Evolutionary conservation across 1,139 yeast species (phyloP).

Genomic region (Saccharomycopsis crataegensis): DNA sequence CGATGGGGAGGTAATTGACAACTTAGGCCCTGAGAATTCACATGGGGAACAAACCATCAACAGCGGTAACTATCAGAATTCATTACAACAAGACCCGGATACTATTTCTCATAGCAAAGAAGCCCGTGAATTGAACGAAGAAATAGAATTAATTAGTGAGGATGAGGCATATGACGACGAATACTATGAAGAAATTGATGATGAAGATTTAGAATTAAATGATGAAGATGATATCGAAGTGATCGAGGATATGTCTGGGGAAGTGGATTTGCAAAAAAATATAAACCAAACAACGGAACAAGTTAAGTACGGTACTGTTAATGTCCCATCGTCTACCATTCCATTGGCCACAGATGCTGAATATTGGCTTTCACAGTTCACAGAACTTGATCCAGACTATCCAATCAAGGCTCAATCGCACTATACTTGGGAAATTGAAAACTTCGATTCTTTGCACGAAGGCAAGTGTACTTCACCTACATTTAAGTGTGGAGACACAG

Average conservation of each 20-base stretch:
- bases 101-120: no score
- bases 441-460: slow-evolving; percentile 49
- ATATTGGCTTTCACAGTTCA: slow-evolving; percentile 9
- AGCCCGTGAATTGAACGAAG: not conserved
- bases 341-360: slow-evolving; percentile 3
- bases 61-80: no score
- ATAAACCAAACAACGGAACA: not conserved
- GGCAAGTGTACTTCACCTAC: slow-evolving; percentile 41
- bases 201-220: not conserved
- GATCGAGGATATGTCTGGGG: not conserved
- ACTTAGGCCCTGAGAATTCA: no score
- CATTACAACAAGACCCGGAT: no score
- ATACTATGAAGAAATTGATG: not conserved
- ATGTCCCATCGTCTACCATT: not conserved
- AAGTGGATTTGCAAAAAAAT: not conserved
- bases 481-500: slow-evolving; percentile 59
- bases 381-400: slow-evolving; percentile 6
- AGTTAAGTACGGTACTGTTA: not conserved
- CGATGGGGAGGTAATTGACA: no score
- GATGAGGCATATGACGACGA: not conserved
- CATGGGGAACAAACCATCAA: no score
- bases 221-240: not conserved
- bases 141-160: slow-evolving; percentile 31
- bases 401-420: slow-evolving; percentile 18
- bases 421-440: slow-evolving; percentile 69